A percentile compares a stretch with the other conserved stretches of the same genome.
Evolutionary conservation across 2,329 filamentous ascomycete genomes (phyloP).

Genomic region (Microascus cirrosus): DNA sequence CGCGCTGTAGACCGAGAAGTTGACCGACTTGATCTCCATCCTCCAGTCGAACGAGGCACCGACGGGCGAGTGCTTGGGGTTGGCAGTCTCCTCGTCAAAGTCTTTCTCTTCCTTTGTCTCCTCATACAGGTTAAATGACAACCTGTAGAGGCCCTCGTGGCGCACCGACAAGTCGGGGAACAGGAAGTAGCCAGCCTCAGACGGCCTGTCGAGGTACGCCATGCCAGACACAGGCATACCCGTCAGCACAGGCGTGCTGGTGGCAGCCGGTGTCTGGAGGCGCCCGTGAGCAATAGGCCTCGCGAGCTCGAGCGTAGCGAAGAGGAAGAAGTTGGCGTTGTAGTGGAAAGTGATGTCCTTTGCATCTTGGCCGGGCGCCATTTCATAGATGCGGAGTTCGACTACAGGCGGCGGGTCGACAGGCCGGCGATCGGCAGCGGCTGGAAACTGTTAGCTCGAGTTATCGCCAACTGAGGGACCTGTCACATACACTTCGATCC

Average conservation of each 20-base stretch:
- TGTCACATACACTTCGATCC: slow-evolving; percentile 74
- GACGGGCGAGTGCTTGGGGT: slow-evolving; percentile 21
- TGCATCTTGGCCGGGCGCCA: slow-evolving; percentile 45
- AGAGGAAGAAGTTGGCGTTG: slow-evolving; percentile 96
- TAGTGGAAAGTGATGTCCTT: slow-evolving; percentile 78
- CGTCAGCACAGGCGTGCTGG: slow-evolving; percentile 73
- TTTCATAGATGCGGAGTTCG: slow-evolving; percentile 73
- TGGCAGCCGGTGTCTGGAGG: slow-evolving; percentile 53
- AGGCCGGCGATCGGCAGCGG: slow-evolving; percentile 77
- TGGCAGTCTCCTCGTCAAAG: slow-evolving; percentile 41
- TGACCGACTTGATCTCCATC: slow-evolving; percentile 77
- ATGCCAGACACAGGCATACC: slow-evolving; percentile 93
- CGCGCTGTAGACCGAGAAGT: slow-evolving; percentile 86
- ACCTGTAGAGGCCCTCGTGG: slow-evolving; percentile 85
- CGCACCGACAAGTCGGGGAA: slow-evolving; percentile 94
- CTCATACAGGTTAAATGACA: slow-evolving; percentile 89
- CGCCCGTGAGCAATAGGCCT: slow-evolving; percentile 75
- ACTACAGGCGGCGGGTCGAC: slow-evolving; percentile 94
- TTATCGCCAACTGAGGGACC: not conserved
- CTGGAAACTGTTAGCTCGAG: slow-evolving; percentile 24
- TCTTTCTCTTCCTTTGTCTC: slow-evolving; percentile 80
- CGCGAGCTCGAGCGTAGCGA: slow-evolving; percentile 79
- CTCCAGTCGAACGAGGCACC: slow-evolving; percentile 59
- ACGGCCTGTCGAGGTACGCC: slow-evolving; percentile 85
- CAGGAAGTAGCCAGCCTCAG: slow-evolving; percentile 80